A percentile compares a stretch with the other conserved stretches of the same genome.
Conservation (phyloP, 352 stramenopile species). For the Globisporangium polare region DNA sequence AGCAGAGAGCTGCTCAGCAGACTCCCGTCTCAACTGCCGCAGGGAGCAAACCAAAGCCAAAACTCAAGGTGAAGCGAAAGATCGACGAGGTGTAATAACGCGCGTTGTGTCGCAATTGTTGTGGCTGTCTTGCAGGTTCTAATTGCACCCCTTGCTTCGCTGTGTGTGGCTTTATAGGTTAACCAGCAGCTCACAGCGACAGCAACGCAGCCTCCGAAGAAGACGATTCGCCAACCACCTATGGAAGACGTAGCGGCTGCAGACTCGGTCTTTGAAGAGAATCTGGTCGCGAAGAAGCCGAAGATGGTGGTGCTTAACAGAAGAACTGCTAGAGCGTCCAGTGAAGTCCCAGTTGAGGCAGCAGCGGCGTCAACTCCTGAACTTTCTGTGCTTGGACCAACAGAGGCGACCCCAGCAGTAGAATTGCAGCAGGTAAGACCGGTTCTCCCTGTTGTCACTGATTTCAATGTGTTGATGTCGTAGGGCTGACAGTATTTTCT, state of each 20-base stretch:
- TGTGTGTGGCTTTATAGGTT: not conserved
- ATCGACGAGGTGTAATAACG: not conserved
- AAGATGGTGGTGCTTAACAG: constrained; percentile 6
- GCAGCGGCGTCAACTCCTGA: not conserved
- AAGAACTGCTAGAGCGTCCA: not conserved
- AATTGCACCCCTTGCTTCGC: too few species aligned
- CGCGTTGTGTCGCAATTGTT: not conserved
- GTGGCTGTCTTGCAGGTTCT: not conserved
- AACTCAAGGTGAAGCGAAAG: constrained; percentile 3
- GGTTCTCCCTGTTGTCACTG: not conserved
- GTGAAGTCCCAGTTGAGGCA: not conserved
- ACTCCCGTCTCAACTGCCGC: not conserved
- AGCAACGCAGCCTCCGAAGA: not conserved
- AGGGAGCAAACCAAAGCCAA: not conserved
- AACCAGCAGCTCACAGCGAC: not conserved
- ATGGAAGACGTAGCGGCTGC: not conserved
- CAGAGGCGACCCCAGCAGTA: not conserved
- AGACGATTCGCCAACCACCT: not conserved
- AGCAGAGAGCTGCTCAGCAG: not conserved
- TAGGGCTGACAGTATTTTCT: not conserved
- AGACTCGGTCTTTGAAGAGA: not conserved
- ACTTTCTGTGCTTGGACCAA: not conserved
- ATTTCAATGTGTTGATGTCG: not conserved
- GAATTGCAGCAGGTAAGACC: not conserved
- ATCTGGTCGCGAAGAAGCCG: not conserved